Conservation (phyloP, 2,329 filamentous ascomycete genomes). For the Alternaria consortialis region DNA sequence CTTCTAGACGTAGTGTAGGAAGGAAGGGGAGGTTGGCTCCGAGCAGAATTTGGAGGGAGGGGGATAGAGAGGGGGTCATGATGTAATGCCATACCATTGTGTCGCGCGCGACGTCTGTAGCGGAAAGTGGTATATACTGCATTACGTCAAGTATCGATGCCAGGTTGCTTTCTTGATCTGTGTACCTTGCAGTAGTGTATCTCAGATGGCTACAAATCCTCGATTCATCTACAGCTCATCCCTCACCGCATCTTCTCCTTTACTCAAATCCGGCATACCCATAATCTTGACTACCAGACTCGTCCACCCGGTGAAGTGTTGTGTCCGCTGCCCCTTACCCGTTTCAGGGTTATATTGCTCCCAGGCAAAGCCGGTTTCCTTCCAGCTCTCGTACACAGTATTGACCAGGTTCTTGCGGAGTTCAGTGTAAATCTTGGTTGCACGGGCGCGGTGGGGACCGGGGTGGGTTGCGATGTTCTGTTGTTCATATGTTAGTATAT, state of each 20-base stretch:
- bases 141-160: too few species aligned
- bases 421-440: slow-evolving; percentile 75
- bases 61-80: too few species aligned
- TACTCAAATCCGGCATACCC: slow-evolving; percentile 79
- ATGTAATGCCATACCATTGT: too few species aligned
- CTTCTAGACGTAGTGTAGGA: not conserved
- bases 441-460: slow-evolving; percentile 74
- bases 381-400: slow-evolving; percentile 88
- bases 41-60: too few species aligned
- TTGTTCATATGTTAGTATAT: not conserved
- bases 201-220: not conserved
- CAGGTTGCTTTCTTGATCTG: too few species aligned
- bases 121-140: too few species aligned
- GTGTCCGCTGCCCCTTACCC: slow-evolving; percentile 90
- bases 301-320: slow-evolving; percentile 99
- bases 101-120: too few species aligned
- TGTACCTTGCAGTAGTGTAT: too few species aligned
- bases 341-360: slow-evolving; percentile 97
- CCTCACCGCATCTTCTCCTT: slow-evolving; percentile 20
- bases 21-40: not conserved
- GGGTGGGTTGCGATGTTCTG: slow-evolving; percentile 70
- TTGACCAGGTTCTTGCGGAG: slow-evolving; percentile 86
- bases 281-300: slow-evolving; percentile 97
- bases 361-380: slow-evolving; percentile 94
- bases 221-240: slow-evolving; percentile 41